Evolutionary conservation across 2,329 filamentous ascomycete species (phyloP), one percentile per base, ranked within the genome.

Genomic region (Plenodomus lindquistii): DNA sequence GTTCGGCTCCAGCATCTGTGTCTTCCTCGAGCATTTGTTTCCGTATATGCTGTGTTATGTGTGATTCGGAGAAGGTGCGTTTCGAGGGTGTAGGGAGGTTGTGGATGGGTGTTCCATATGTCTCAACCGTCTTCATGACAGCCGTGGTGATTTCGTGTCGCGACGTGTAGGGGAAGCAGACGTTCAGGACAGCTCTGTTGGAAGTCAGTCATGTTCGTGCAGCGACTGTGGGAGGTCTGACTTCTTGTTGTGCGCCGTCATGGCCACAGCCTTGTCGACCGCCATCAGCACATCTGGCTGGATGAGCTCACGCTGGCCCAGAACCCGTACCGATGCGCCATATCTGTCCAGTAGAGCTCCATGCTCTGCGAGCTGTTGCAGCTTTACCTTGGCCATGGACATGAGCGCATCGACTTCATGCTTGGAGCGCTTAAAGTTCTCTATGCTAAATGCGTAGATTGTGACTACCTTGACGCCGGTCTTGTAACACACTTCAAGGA

Each of bases 401-500:
- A 99, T 99, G 54, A 99, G 78, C 22, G 91, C 92, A 68, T 97
- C 91, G 8, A 99, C 94, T 73, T 99, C 94, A 73, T 95, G 94
- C 73, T 94, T 92, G 18, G 91, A 93, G 5, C 94, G 86, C 72
- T 97, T 96, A 79, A 96, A 99, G 77, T 99, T 99, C 75, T 99
- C 94, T 66, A 99, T 97, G 69, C 91, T 96, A 76, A 99, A 99
- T 15, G 94, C 94, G 72, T 97, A 99, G 55, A 99, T 91, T 3
- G 94, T 97, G 34, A 99, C 93, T 8, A 96, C 91, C 72, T 94
- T 93, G 55, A 99, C 93, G 45, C 94, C 94, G 50, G 89, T 91
- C 71, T 96, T 97, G 80, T 97, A 99, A 81, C 94, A 97, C 46
- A 99, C 89, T 74, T 99, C 94, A 50, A 99, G 85, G 44, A 97